Percentiles rank a stretch among this genome's conserved stretches.
These are phyloP conservation scores for Coemansia sp. DNA, from an alignment of 192 early-diverging fungal species.

Conservation along the genomic window DNA sequence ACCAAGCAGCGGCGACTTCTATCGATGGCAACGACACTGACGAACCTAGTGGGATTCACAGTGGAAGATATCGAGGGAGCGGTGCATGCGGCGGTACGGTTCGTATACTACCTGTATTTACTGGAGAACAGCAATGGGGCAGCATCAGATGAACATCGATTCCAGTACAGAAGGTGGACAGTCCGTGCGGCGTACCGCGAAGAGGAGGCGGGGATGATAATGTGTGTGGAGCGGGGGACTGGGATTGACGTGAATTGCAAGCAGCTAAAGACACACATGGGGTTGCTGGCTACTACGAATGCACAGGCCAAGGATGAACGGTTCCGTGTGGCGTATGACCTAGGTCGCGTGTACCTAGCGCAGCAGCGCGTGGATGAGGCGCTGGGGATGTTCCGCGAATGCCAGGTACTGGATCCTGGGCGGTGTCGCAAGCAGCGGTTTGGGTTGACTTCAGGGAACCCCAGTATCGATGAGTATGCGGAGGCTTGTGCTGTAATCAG, in stretches of 20 bases:
- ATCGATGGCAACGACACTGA: constrained; percentile 11
- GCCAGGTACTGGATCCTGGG: constrained; percentile 19
- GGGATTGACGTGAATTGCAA: constrained; percentile 20
- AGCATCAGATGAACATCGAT: background rate
- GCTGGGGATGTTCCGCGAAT: constrained; percentile 20
- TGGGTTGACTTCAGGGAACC: constrained; percentile 6
- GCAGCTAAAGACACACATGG: constrained; percentile 3
- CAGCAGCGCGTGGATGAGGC: constrained; percentile 17
- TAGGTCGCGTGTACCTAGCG: constrained; percentile 30
- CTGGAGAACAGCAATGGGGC: constrained; percentile 1
- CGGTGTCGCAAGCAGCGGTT: constrained; percentile 16
- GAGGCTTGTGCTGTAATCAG: constrained; percentile 15
- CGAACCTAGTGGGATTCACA: constrained; percentile 14
- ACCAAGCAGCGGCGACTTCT: constrained; percentile 29
- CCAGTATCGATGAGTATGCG: constrained; percentile 39
- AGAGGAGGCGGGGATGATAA: constrained; percentile 22
- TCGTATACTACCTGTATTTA: constrained; percentile 34
- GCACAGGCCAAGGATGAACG: background rate
- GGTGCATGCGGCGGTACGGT: constrained; percentile 35
- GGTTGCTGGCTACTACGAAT: background rate
- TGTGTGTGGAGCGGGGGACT: constrained; percentile 11
- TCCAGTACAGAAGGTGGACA: constrained; percentile 28
- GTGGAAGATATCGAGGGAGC: constrained; percentile 35
- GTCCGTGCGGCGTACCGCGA: constrained; percentile 46
- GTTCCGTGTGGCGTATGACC: constrained; percentile 27